These are phyloP conservation scores for Candida tibetensis DNA, from an alignment of 805 yeast species.

Conservation along the genomic window DNA sequence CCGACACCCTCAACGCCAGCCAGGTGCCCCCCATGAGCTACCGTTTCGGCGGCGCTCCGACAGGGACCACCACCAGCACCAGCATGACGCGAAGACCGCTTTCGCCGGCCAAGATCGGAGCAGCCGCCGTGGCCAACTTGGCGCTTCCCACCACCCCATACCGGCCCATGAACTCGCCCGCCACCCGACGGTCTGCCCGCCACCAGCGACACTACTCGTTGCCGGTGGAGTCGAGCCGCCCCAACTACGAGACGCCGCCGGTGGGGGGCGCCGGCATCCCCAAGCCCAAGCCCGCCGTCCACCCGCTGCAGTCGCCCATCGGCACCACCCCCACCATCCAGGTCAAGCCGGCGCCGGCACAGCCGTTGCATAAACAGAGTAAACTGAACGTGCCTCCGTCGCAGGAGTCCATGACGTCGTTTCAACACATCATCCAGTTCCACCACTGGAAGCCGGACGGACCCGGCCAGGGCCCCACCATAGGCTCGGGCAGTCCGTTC, in stretches of 20 bases:
- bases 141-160: conserved; percentile 37
- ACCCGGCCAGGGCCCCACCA: conserved; percentile 16
- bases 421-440: conserved; percentile 53
- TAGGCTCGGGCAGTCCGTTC: conserved; percentile 8
- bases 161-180: conserved; percentile 17
- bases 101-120: conserved; percentile 73
- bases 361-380: conserved; percentile 35
- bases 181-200: conserved; percentile 8
- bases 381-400: conserved; percentile 30
- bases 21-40: conserved; percentile 34
- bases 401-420: conserved; percentile 45
- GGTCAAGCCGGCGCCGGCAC: conserved; percentile 42
- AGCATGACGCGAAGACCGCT: conserved; percentile 37
- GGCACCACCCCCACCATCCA: conserved; percentile 37
- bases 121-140: conserved; percentile 59
- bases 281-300: neutral
- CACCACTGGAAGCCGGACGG: conserved; percentile 56
- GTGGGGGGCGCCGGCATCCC: neutral
- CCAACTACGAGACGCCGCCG: neutral
- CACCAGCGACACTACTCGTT: conserved; percentile 45
- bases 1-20: conserved; percentile 6
- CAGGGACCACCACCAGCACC: conserved; percentile 8
- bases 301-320: conserved; percentile 10
- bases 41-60: conserved; percentile 33
- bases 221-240: conserved; percentile 29